Evolutionary conservation across 495 filamentous ascomycete species (phyloP).

Genomic region (Paragyromitra xinjiangensis): DNA sequence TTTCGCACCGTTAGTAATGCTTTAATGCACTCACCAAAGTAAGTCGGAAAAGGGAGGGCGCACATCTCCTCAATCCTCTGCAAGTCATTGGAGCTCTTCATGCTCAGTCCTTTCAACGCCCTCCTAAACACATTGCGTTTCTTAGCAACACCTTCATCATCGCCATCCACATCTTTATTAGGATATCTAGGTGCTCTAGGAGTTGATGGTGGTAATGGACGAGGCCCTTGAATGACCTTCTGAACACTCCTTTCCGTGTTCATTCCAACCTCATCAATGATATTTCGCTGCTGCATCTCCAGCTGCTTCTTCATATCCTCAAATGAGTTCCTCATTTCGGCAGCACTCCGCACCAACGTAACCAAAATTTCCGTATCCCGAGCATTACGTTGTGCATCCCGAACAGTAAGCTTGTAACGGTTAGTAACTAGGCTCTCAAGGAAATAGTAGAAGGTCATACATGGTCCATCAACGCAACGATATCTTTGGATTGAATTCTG

Average conservation of each 20-base stretch:
- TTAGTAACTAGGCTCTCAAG: slow-evolving; percentile 58
- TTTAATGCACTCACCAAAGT: slow-evolving; percentile 8
- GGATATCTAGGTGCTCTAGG: slow-evolving; percentile 65
- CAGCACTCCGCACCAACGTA: slow-evolving; percentile 89
- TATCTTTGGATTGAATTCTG: slow-evolving; percentile 94
- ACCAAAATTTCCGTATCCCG: slow-evolving; percentile 96
- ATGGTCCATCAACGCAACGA: slow-evolving; percentile 97
- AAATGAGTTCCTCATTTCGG: slow-evolving; percentile 97
- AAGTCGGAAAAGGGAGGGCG: slow-evolving; percentile 26
- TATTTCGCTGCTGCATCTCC: slow-evolving; percentile 80
- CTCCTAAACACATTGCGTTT: slow-evolving; percentile 89
- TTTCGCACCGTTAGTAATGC: slow-evolving; percentile 38
- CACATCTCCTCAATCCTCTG: slow-evolving; percentile 90
- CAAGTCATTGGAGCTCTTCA: slow-evolving; percentile 87
- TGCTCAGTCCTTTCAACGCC: slow-evolving; percentile 85
- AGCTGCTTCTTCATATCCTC: slow-evolving; percentile 96
- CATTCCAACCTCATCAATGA: slow-evolving; percentile 82
- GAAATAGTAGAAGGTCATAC: slow-evolving; percentile 62
- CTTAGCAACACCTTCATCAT: slow-evolving; percentile 78
- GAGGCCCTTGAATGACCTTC: slow-evolving; percentile 83
- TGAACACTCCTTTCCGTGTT: slow-evolving; percentile 85
- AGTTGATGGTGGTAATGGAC: slow-evolving; percentile 76
- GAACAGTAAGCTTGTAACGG: slow-evolving; percentile 80
- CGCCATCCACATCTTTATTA: slow-evolving; percentile 69
- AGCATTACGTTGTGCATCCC: slow-evolving; percentile 95